Evolutionary conservation across 2,329 filamentous ascomycete genomes (phyloP).

Genomic region (Fusarium chlamydosporum): DNA sequence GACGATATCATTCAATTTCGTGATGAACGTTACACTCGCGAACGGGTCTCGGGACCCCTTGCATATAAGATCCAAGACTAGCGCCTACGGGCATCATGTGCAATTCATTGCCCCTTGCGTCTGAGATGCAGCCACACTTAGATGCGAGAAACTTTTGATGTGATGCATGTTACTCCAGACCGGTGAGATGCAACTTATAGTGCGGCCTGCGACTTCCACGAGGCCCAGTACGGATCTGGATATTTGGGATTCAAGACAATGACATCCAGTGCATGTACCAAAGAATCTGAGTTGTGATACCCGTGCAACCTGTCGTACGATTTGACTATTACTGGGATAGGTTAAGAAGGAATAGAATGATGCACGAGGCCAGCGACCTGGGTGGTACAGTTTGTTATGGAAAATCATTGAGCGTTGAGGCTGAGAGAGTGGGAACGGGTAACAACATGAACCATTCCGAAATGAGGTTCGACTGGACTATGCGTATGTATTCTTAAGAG

Average conservation of each 20-base stretch:
- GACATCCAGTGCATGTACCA: slow-evolving; percentile 5
- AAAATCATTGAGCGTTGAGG: slow-evolving; percentile 40
- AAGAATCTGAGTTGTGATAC: slow-evolving; percentile 32
- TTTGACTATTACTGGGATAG: slow-evolving; percentile 12
- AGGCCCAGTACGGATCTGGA: slow-evolving; percentile 3
- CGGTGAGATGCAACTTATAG: slow-evolving; percentile 35
- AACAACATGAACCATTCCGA: slow-evolving; percentile 29
- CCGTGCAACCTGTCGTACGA: slow-evolving; percentile 30
- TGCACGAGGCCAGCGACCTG: slow-evolving; percentile 35
- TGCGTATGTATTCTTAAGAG: slow-evolving; percentile 26
- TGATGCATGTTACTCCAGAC: slow-evolving; percentile 29
- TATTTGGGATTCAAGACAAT: slow-evolving; percentile 16
- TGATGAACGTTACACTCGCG: slow-evolving; percentile 23
- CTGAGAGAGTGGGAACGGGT: slow-evolving; percentile 36
- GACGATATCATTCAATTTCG: neutral
- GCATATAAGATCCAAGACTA: slow-evolving; percentile 30
- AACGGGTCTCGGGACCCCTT: slow-evolving; percentile 38
- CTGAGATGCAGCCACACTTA: slow-evolving; percentile 35
- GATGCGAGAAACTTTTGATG: slow-evolving; percentile 28
- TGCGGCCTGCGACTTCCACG: slow-evolving; percentile 22
- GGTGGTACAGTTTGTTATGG: slow-evolving; percentile 25
- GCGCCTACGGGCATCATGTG: slow-evolving; percentile 11
- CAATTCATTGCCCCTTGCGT: slow-evolving; percentile 33
- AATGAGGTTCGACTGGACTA: slow-evolving; percentile 24
- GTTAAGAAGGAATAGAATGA: slow-evolving; percentile 11